These are phyloP conservation scores for Blastobotrys attinorum DNA, from an alignment of 805 yeast species.

Conservation along the genomic window DNA sequence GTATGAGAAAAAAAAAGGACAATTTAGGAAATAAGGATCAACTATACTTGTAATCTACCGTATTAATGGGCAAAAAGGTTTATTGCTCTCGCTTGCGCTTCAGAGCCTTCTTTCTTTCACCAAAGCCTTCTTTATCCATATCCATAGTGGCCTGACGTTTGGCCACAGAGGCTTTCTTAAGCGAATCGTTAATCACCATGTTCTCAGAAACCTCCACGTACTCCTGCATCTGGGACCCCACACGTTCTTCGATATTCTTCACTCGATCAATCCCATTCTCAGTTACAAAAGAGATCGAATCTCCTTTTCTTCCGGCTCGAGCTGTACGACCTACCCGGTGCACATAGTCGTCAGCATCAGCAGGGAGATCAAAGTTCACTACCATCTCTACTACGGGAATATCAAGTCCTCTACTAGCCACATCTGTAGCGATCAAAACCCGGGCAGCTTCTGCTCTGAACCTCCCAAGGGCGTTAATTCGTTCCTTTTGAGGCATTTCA, in stretches of 20 bases:
- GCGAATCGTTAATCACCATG: constrained; percentile 61
- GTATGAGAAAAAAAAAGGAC: no score
- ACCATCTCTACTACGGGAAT: constrained; percentile 90
- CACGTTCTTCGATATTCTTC: constrained; percentile 78
- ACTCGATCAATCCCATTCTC: constrained; percentile 80
- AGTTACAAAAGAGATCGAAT: constrained; percentile 70
- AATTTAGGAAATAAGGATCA: no score
- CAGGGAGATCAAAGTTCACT: constrained; percentile 86
- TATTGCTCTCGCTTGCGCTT: no score
- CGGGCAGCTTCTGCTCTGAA: constrained; percentile 94
- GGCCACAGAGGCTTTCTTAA: constrained; percentile 67
- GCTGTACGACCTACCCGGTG: constrained; percentile 99
- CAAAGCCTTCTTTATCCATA: constrained; percentile 87
- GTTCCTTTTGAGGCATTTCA: constrained; percentile 86
- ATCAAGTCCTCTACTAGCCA: constrained; percentile 95
- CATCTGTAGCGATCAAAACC: constrained; percentile 90
- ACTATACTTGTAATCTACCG: no score
- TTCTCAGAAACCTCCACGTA: constrained; percentile 68
- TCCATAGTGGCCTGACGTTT: constrained; percentile 87
- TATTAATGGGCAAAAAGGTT: no score
- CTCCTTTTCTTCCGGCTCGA: constrained; percentile 91
- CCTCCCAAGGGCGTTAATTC: constrained; percentile 85
- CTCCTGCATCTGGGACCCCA: constrained; percentile 70
- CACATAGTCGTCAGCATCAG: constrained; percentile 92
- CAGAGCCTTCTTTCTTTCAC: constrained; percentile 42